Conservation (phyloP, 768 basidiomycete genomes). For the Tulasnella sp. region DNA sequence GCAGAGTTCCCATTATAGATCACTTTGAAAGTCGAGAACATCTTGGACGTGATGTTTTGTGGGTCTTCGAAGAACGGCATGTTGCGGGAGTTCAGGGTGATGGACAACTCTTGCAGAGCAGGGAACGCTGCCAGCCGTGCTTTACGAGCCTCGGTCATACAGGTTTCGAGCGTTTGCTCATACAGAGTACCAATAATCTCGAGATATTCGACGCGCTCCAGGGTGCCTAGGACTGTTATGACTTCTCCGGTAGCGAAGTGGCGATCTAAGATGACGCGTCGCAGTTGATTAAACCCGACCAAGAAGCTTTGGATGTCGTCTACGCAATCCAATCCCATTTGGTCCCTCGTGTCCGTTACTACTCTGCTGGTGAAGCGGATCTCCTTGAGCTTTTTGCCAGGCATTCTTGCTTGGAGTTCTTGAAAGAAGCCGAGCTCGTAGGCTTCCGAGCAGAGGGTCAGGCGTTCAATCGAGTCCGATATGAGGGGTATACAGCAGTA, state of each 20-base stretch:
- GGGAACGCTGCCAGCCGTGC: background rate
- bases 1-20: slow-evolving; percentile 19
- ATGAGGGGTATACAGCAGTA: background rate
- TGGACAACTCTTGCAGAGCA: background rate
- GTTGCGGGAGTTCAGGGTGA: background rate
- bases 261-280: background rate
- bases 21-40: slow-evolving; percentile 12
- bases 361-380: background rate
- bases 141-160: background rate
- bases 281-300: background rate
- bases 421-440: background rate
- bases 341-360: background rate
- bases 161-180: background rate
- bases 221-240: background rate
- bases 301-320: background rate
- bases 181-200: background rate
- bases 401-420: background rate
- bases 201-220: background rate
- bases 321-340: background rate
- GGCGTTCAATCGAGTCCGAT: slow-evolving; percentile 7
- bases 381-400: background rate
- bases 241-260: background rate
- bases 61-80: slow-evolving; percentile 2
- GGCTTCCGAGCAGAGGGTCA: background rate
- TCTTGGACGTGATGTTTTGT: background rate